Conservation (phyloP, 441 rosid species). For the Erodium chrysanthum region DNA sequence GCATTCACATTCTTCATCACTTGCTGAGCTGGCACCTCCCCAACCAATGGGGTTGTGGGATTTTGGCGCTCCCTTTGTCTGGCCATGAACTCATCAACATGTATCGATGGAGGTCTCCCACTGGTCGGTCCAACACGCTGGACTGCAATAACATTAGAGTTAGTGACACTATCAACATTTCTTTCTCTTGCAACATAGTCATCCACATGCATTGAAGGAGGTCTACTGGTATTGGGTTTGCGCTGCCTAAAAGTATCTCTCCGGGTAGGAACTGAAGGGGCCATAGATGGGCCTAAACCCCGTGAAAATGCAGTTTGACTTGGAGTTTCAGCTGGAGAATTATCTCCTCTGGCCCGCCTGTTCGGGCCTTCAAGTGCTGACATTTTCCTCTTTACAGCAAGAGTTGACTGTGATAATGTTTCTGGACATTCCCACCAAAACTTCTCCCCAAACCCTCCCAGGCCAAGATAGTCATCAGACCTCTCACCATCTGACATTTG, state of each 20-base stretch:
- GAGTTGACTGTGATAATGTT: conserved; percentile 49
- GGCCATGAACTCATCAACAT: conserved; percentile 97
- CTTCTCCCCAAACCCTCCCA: conserved; percentile 55
- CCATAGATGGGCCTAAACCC: conserved; percentile 49
- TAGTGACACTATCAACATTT: conserved; percentile 57
- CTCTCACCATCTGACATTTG: conserved; percentile 37
- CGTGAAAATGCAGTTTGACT: conserved; percentile 53
- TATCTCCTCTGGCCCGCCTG: conserved; percentile 71
- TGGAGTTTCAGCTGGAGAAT: conserved; percentile 45
- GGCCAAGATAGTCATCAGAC: conserved; percentile 43
- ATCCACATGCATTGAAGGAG: conserved; percentile 99
- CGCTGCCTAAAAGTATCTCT: conserved; percentile 89
- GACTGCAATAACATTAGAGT: conserved; percentile 72
- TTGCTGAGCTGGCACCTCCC: conserved; percentile 44
- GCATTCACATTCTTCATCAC: conserved; percentile 38
- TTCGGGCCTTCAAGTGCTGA: conserved; percentile 55
- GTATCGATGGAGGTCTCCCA: conserved; percentile 98
- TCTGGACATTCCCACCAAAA: conserved; percentile 98
- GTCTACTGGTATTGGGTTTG: conserved; percentile 94
- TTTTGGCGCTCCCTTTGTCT: conserved; percentile 90
- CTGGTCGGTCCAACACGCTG: conserved; percentile 74
- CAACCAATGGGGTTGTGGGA: conserved; percentile 49
- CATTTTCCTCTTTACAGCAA: conserved; percentile 57
- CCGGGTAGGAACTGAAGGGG: conserved; percentile 62
- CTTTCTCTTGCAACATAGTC: conserved; percentile 98